These are phyloP conservation scores for Penicillium sp. DNA, from an alignment of 2,329 filamentous ascomycete species.

Conservation along the genomic window DNA sequence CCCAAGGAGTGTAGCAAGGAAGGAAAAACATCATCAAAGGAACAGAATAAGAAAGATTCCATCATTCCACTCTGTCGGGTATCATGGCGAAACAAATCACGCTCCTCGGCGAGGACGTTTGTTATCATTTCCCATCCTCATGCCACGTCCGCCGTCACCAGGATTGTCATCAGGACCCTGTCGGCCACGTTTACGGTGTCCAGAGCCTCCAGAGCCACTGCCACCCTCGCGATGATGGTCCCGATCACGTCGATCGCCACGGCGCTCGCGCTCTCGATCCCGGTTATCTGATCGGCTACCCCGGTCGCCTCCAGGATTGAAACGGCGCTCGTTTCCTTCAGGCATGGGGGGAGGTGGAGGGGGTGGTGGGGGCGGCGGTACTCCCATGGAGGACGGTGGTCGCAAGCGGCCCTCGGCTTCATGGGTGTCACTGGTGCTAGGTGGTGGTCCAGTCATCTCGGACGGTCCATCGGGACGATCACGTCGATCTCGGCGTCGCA, in stretches of 20 bases:
- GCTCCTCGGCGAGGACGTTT: conserved; percentile 44
- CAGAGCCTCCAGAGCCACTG: conserved; percentile 24
- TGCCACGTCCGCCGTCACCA: conserved; percentile 32
- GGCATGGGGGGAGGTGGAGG: conserved; percentile 32
- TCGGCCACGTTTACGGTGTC: conserved; percentile 40
- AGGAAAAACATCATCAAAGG: conserved; percentile 13
- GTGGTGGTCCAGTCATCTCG: conserved; percentile 17
- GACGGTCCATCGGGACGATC: conserved; percentile 36
- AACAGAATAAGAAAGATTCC: conserved; percentile 2
- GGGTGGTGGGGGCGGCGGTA: conserved; percentile 29
- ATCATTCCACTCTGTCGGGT: conserved; percentile 1
- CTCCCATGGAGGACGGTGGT: conserved; percentile 35
- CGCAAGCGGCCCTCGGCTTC: conserved; percentile 37
- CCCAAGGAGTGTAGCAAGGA: conserved; percentile 1
- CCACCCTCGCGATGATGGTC: conserved; percentile 32
- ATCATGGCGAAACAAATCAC: conserved; percentile 21
- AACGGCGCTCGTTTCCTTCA: conserved; percentile 35
- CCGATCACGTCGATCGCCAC: conserved; percentile 37
- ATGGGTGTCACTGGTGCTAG: conserved; percentile 14
- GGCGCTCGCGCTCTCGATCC: conserved; percentile 37
- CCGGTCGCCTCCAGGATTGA: conserved; percentile 36
- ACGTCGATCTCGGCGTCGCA: conserved; percentile 36
- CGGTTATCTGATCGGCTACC: conserved; percentile 29
- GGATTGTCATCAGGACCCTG: conserved; percentile 36
- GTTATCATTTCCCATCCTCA: conserved; percentile 41